These are phyloP conservation scores for Nicotiana noctiflora DNA, from an alignment of 257 asterid species.

Conservation along the genomic window DNA sequence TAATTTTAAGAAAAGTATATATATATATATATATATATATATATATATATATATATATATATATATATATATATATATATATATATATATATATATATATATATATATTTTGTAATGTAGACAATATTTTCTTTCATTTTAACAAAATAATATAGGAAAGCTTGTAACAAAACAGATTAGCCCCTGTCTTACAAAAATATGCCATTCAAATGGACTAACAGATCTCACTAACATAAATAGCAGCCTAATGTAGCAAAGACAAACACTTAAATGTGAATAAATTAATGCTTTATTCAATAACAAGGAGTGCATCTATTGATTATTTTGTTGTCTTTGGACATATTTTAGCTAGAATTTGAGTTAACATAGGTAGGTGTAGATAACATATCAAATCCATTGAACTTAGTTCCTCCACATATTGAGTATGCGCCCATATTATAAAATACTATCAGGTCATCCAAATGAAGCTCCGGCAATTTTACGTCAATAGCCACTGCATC, in stretches of 20 bases:
- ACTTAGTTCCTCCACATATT: not conserved
- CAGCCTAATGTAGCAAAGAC: not conserved
- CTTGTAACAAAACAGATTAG: not conserved
- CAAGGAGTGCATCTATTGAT: not conserved
- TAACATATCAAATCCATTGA: slow-evolving; percentile 9
- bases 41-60: no score
- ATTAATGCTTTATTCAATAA: no score
- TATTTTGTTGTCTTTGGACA: no score
- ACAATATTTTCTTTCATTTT: no score
- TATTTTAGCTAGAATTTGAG: not conserved
- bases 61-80: no score
- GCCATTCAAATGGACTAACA: not conserved
- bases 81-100: no score
- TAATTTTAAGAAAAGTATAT: no score
- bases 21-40: no score
- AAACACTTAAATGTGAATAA: not conserved
- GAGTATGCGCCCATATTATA: slow-evolving; percentile 11
- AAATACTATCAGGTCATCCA: slow-evolving; percentile 10
- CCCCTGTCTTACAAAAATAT: not conserved
- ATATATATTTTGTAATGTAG: no score
- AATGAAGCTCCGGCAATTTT: slow-evolving; percentile 6
- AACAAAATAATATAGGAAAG: no score
- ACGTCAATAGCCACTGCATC: not conserved
- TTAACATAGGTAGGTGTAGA: not conserved
- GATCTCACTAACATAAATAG: not conserved